Conservation (phyloP, 108 stramenopile genomes). For the Skeletonema costatum region DNA sequence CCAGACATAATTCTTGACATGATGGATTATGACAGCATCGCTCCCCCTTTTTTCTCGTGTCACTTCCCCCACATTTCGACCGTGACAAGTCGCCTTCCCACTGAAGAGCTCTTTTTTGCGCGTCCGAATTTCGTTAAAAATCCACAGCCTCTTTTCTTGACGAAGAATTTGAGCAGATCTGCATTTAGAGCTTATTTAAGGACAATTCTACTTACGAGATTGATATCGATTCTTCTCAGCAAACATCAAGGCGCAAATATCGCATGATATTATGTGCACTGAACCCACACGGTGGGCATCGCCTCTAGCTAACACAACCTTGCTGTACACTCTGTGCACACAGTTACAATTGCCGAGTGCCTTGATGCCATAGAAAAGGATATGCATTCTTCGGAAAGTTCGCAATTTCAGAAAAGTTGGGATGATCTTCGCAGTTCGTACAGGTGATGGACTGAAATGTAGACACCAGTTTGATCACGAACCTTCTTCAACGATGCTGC, state of each 20-base stretch:
- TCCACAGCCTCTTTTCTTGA: background rate
- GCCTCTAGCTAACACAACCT: background rate
- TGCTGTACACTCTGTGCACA: background rate
- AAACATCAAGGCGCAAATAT: background rate
- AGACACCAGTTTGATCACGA: conserved; percentile 37
- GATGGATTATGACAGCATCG: conserved; percentile 20
- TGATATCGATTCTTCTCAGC: conserved; percentile 1
- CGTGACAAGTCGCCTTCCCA: no score
- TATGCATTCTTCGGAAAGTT: conserved; percentile 38
- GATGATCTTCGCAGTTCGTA: conserved; percentile 34
- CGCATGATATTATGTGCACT: conserved; percentile 6
- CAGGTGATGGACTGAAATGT: conserved; percentile 39
- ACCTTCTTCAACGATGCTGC: conserved; percentile 36
- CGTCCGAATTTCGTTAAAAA: conserved; percentile 11
- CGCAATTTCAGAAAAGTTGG: conserved; percentile 34
- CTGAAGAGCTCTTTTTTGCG: no score
- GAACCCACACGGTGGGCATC: background rate
- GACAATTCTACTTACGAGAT: conserved; percentile 23
- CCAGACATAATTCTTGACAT: background rate
- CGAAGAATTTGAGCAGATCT: conserved; percentile 44
- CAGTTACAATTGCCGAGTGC: conserved; percentile 1
- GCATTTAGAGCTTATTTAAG: conserved; percentile 38
- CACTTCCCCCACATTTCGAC: no score
- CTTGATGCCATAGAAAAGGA: conserved; percentile 31
- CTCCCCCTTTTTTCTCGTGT: no score